Evolutionary conservation across 169 alveolate species (phyloP).

Genomic region (Babesia ovis): DNA sequence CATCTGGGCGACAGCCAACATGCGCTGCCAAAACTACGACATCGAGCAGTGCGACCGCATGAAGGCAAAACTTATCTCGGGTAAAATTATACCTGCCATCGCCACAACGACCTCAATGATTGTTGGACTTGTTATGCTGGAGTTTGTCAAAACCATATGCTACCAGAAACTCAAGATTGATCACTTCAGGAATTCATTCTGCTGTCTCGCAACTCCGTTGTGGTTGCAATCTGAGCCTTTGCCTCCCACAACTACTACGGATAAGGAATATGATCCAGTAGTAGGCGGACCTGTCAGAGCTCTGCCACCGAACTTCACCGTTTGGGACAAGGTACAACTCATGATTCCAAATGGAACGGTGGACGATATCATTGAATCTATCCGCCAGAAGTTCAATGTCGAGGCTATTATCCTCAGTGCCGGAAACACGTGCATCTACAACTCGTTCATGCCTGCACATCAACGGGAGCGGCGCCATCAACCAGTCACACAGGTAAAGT

Average conservation of each 20-base stretch:
- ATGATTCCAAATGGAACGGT: constrained; percentile 78
- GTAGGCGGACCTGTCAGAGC: constrained; percentile 94
- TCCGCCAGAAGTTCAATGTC: constrained; percentile 64
- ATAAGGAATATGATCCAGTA: constrained; percentile 92
- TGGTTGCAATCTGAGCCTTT: constrained; percentile 90
- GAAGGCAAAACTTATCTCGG: constrained; percentile 98
- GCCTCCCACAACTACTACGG: constrained; percentile 80
- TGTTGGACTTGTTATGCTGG: constrained; percentile 95
- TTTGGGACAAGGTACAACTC: constrained; percentile 94
- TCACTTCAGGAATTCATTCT: constrained; percentile 92
- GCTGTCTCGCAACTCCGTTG: constrained; percentile 91
- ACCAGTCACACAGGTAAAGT: constrained; percentile 72
- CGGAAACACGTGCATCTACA: constrained; percentile 70
- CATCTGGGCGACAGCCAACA: constrained; percentile 93
- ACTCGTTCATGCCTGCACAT: constrained; percentile 54
- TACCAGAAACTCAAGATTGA: constrained; percentile 54
- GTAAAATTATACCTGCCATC: constrained; percentile 99
- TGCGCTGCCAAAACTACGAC: constrained; percentile 96
- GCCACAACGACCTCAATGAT: constrained; percentile 99
- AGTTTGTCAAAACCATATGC: constrained; percentile 82
- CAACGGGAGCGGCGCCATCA: constrained; percentile 71
- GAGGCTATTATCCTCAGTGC: constrained; percentile 65
- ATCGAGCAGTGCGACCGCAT: constrained; percentile 88
- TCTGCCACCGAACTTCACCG: constrained; percentile 93
- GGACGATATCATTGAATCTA: constrained; percentile 39